Evolutionary conservation across 2,329 filamentous ascomycete species (phyloP).

Genomic region (Torrubiella hemipterigena): DNA sequence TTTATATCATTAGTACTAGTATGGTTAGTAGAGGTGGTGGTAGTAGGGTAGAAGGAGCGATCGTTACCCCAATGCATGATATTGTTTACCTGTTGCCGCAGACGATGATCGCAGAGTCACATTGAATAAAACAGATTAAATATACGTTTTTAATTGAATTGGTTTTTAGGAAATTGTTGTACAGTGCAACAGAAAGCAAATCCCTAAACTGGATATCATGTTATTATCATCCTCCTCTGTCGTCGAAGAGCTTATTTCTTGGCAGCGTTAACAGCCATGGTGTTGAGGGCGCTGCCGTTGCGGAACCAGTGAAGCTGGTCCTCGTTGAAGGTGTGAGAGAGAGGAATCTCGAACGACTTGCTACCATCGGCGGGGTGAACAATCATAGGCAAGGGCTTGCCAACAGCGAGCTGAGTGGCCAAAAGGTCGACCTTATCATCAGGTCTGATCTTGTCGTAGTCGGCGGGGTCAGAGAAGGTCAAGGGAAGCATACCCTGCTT

Average conservation of each 20-base stretch:
- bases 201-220: too few relatives aligned
- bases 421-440: conserved; percentile 84
- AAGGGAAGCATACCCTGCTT: conserved; percentile 99
- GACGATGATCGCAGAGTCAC: too few relatives aligned
- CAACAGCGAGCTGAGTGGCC: conserved; percentile 80
- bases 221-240: conserved; percentile 7
- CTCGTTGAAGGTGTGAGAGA: conserved; percentile 96
- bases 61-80: too few relatives aligned
- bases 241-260: conserved; percentile 15
- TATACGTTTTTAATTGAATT: too few relatives aligned
- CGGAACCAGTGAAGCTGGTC: conserved; percentile 98
- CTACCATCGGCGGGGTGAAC: conserved; percentile 82
- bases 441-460: conserved; percentile 94
- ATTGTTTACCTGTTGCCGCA: too few relatives aligned
- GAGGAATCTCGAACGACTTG: conserved; percentile 65
- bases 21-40: too few relatives aligned
- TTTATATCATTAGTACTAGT: too few relatives aligned
- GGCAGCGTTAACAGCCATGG: conserved; percentile 67
- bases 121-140: too few relatives aligned
- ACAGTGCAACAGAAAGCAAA: too few relatives aligned
- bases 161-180: too few relatives aligned
- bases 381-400: conserved; percentile 81
- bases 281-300: conserved; percentile 95
- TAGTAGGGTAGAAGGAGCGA: too few relatives aligned
- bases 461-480: conserved; percentile 85